Evolutionary conservation across 129 eudicot species (phyloP), one percentile per base, ranked within the genome.

Genomic region (carrot (Daucus carota)): DNA sequence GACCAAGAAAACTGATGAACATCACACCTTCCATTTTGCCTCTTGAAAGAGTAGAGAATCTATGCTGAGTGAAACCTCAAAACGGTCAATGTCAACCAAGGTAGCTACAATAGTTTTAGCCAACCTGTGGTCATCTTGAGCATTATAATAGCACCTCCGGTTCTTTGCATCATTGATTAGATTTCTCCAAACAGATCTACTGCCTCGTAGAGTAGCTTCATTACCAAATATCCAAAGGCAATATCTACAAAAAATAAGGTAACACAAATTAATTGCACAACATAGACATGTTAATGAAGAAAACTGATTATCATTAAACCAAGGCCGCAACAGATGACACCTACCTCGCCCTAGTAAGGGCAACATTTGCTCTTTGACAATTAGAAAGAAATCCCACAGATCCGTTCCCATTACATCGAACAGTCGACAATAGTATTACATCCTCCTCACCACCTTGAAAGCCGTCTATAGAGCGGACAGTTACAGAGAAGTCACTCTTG

Each of bases 361-460:
- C 96, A 41, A 92, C 97, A 78, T 92, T 92, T 5, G 86, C 67
- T 70, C 97, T 80, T 72, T 86, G 85, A 12, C 50, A 72, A 31
- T 81, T 86, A 12, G 84, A 78, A 66, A 87, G 83, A 63, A 92
- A 89, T 22, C 97, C 97, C 48, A 89, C 72, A 0, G 86, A 86
- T 47, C 93, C 93, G 18, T 34, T 70, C 8, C 29, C 31, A 62
- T 92, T 92, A 50, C 81, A 86, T 48, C 96, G 70, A 8, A 87
- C 96, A 0, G 93, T 87, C 0, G 97, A 89, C 34, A 92, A 80
- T 29, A 92, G 86, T 46, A 92, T 89, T 2, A 89, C 82, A 70
- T 87, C 97, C 76, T 89, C 87, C 76, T 89, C 96, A 12, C 90
- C 90, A 45, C 93, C 92, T 83, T 89, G 96, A 74, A 92, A 89